phyloP scores from a whole-genome alignment of 73 alveolate species.

The Uronychia binucleata region DNA sequence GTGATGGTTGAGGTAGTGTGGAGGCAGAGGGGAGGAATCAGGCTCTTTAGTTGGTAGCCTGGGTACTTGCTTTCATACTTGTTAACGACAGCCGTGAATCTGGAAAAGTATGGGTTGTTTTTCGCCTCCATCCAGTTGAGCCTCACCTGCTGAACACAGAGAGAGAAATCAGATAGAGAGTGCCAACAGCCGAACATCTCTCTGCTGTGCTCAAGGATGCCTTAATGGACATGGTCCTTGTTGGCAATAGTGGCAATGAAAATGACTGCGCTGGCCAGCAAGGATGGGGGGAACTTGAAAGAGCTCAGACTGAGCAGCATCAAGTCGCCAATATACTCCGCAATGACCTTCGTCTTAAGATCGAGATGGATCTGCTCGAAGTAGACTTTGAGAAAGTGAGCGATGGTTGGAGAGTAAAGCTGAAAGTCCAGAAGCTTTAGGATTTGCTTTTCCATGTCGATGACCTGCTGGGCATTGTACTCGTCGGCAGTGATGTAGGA shows the following conservation, averaged over 20 bases:
- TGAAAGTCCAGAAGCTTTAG: conserved; percentile 66
- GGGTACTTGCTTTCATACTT: conserved; percentile 16
- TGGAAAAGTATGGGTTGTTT: conserved; percentile 49
- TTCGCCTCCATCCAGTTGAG: conserved; percentile 49
- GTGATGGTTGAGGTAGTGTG: too few species aligned
- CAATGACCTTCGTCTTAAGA: background rate
- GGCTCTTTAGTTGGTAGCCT: background rate
- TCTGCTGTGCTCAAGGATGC: background rate
- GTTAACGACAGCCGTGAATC: conserved; percentile 54
- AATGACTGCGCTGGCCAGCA: conserved; percentile 21
- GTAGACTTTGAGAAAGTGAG: conserved; percentile 47
- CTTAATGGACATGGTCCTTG: background rate
- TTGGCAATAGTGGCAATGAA: conserved; percentile 4
- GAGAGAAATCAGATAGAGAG: conserved; percentile 17
- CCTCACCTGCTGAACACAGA: conserved; percentile 38
- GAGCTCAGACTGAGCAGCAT: conserved; percentile 8
- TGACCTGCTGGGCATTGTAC: conserved; percentile 69
- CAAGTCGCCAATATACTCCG: conserved; percentile 46
- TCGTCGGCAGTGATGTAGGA: conserved; percentile 93
- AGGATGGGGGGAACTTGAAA: conserved; percentile 8
- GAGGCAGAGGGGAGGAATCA: background rate
- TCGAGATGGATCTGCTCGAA: conserved; percentile 6
- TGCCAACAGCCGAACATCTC: conserved; percentile 11
- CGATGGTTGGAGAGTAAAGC: conserved; percentile 62
- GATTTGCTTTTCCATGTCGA: conserved; percentile 70